Base-by-base conservation (phyloP, 2,329 filamentous ascomycete species). In the Karstenula rhodostoma region DNA sequence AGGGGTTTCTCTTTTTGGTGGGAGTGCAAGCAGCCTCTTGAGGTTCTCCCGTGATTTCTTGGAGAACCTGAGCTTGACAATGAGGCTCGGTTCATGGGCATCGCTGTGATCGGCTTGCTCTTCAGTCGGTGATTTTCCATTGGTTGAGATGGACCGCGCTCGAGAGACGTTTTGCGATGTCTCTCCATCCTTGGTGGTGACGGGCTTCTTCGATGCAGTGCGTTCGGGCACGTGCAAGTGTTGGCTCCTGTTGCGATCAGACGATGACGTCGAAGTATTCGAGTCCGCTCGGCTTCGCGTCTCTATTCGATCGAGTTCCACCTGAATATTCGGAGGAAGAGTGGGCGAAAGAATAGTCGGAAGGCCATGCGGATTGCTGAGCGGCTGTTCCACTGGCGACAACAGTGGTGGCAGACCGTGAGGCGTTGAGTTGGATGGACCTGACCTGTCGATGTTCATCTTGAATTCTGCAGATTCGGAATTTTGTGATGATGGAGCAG, bases 261-360 rank as follows among this genome's bases (percentile, higher is more conserved):
- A 73, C 0, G 76, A 77, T 15, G 73, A 75, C 2, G 63, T 70
- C 8, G 77, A 79, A 19, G 72, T 69, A 54, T 73, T 73, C 1
- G 77, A 78, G 19, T 73, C 71, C 25, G 73, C 70, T 37, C 75
- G 72, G 56, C 69, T 72, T n/a, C 72, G 68, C 35, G 74, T 75
- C 43, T 79, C 78, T 29, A 79, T 67, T 37, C 81, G 77, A 59
- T 80, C 79, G 27, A 88, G 72, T 57, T 86, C 83, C 58, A 81
- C 83, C 65, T 85, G 83, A 47, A 88, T 81, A 56, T 82, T 83
- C 2, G 83, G 79, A 7, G 86, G 86, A 4, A 88, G 77, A 15
- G 84, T 86, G 3, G 86, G 85, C 4, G 86, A 88, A n/a, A 88
- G 74, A 37, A 87, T 79, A 10, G 80, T 79, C 12, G 86, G 86